phyloP scores from a whole-genome alignment of 192 early-diverging fungal species.

The Spinellus fusiger region DNA sequence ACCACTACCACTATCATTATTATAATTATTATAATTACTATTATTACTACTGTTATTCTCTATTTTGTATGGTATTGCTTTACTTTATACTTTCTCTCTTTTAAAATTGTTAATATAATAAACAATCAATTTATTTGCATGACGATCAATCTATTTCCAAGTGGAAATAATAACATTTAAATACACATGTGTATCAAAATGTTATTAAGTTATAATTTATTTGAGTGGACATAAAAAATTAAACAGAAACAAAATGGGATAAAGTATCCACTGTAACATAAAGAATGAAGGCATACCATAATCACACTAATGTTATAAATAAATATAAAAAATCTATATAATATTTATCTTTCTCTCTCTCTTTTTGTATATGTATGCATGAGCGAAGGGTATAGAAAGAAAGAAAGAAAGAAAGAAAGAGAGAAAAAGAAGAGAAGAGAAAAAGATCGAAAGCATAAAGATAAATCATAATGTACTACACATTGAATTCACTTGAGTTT shows the following conservation, averaged over 20 bases:
- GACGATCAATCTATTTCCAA: not conserved
- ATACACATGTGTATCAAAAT: too few relatives aligned
- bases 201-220: too few relatives aligned
- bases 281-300: not conserved
- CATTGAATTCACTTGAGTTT: not conserved
- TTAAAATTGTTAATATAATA: not conserved
- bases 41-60: too few relatives aligned
- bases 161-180: not conserved
- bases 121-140: not conserved
- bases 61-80: not conserved
- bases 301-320: not conserved
- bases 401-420: not conserved
- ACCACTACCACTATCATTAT: not conserved
- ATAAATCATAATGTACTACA: too few relatives aligned
- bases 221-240: too few relatives aligned
- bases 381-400: not conserved
- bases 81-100: not conserved
- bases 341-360: not conserved
- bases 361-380: not conserved
- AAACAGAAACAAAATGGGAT: too few relatives aligned
- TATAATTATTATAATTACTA: not conserved
- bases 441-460: too few relatives aligned
- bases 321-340: not conserved
- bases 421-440: not conserved
- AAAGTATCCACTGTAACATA: conserved; percentile 4